phyloP scores from a whole-genome alignment of 495 filamentous ascomycete species.

The Entonaema liquescens region DNA sequence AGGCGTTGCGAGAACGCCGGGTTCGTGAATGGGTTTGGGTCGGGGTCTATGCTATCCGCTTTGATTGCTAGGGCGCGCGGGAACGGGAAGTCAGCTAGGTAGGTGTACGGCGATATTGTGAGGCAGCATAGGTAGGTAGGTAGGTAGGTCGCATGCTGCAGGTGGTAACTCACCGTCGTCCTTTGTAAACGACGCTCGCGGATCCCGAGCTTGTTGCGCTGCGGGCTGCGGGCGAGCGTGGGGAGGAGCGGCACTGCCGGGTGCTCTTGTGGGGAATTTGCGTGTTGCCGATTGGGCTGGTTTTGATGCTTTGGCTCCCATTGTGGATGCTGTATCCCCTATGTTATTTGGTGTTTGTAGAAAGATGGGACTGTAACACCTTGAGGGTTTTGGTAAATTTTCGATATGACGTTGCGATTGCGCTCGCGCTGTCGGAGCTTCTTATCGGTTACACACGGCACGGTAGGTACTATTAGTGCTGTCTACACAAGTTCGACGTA shows the following conservation, averaged over 20 bases:
- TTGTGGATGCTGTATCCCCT: slow-evolving; percentile 4
- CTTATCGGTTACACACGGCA: background rate
- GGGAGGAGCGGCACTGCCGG: slow-evolving; percentile 45
- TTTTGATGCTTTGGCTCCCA: slow-evolving; percentile 46
- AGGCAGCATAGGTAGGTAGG: background rate
- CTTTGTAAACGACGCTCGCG: slow-evolving; percentile 46
- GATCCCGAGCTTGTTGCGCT: slow-evolving; percentile 21
- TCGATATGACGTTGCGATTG: slow-evolving; percentile 37
- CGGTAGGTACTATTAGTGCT: no score
- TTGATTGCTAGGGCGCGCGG: slow-evolving; percentile 40
- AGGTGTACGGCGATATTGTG: no score
- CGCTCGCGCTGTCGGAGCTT: background rate
- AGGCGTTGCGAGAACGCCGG: slow-evolving; percentile 52
- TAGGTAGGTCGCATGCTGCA: no score
- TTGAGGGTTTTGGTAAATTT: background rate
- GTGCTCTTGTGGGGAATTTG: slow-evolving; percentile 53
- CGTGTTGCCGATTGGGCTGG: slow-evolving; percentile 51
- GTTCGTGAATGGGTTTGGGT: slow-evolving; percentile 40
- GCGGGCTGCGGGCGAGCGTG: slow-evolving; percentile 26
- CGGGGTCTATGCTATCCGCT: slow-evolving; percentile 44
- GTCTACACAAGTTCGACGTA: no score
- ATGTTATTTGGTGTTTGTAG: background rate
- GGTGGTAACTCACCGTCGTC: slow-evolving; percentile 53
- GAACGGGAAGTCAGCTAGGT: background rate
- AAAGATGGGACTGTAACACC: background rate